Evolutionary conservation across 225 moss, liverwort and hornwort genomes (phyloP).

Genomic region (Takakia lepidozioides): DNA sequence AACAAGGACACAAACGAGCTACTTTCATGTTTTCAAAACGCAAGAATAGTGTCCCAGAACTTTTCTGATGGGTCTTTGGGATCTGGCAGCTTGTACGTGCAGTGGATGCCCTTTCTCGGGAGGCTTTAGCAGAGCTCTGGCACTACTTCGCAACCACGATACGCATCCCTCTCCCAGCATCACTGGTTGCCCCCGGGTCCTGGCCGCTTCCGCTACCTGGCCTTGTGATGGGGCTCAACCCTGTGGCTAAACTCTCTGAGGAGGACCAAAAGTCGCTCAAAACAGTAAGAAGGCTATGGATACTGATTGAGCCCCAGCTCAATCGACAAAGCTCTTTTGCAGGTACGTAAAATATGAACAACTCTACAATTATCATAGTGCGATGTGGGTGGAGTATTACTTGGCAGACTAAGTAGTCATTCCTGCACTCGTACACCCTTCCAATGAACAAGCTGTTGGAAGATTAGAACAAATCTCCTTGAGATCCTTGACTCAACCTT

Average conservation of each 20-base stretch:
- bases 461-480: too few species aligned
- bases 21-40: too few species aligned
- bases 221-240: conserved; percentile 45
- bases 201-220: conserved; percentile 88
- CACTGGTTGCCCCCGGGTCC: conserved; percentile 58
- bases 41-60: too few species aligned
- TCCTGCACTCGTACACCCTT: too few species aligned
- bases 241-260: conserved; percentile 65
- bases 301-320: conserved; percentile 63
- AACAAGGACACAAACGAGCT: too few species aligned
- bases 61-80: too few species aligned
- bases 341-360: too few species aligned
- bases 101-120: conserved; percentile 89
- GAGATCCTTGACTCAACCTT: too few species aligned
- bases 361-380: too few species aligned
- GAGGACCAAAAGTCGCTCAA: conserved; percentile 83
- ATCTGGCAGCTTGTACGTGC: conserved; percentile 66
- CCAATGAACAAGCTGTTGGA: too few species aligned
- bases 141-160: conserved; percentile 49
- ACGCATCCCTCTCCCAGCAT: conserved; percentile 50
- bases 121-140: conserved; percentile 74
- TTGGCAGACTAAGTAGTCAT: too few species aligned
- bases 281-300: conserved; percentile 68
- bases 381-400: too few species aligned
- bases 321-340: conserved; percentile 34